Evolutionary conservation across 83 land plant species (phyloP).

Genomic region (Picea engelmannii): DNA sequence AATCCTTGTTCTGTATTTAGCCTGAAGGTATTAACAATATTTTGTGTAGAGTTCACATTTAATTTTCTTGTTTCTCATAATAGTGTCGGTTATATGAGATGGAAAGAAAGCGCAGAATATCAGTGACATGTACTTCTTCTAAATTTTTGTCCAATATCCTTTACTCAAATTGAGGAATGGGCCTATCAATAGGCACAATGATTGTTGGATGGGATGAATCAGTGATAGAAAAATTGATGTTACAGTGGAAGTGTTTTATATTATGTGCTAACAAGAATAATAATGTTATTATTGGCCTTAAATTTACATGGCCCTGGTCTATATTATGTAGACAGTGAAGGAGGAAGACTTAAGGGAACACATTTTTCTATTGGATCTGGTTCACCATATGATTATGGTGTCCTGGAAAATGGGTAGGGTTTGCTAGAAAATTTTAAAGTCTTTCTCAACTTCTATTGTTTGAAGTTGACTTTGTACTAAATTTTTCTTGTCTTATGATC

Average conservation of each 20-base stretch:
- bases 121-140: slow-evolving; percentile 90
- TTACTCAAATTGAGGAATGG: slow-evolving; percentile 93
- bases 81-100: slow-evolving; percentile 94
- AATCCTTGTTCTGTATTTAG: not conserved
- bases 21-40: not conserved
- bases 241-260: not conserved
- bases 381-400: slow-evolving; percentile 92
- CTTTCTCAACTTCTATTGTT: not conserved
- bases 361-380: slow-evolving; percentile 95
- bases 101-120: slow-evolving; percentile 94
- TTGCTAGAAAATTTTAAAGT: not conserved
- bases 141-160: slow-evolving; percentile 92
- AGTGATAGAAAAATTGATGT: slow-evolving; percentile 28
- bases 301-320: slow-evolving; percentile 86
- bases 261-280: not conserved
- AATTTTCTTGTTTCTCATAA: slow-evolving; percentile 8
- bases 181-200: slow-evolving; percentile 95
- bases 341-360: slow-evolving; percentile 84
- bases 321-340: slow-evolving; percentile 97
- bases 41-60: too few species aligned
- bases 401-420: slow-evolving; percentile 83
- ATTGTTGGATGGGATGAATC: slow-evolving; percentile 99
- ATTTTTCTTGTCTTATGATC: slow-evolving; percentile 24
- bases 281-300: not conserved
- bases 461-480: slow-evolving; percentile 46